Evolutionary conservation across 2,329 filamentous ascomycete genomes (phyloP).

Genomic region (Botryotinia convoluta): DNA sequence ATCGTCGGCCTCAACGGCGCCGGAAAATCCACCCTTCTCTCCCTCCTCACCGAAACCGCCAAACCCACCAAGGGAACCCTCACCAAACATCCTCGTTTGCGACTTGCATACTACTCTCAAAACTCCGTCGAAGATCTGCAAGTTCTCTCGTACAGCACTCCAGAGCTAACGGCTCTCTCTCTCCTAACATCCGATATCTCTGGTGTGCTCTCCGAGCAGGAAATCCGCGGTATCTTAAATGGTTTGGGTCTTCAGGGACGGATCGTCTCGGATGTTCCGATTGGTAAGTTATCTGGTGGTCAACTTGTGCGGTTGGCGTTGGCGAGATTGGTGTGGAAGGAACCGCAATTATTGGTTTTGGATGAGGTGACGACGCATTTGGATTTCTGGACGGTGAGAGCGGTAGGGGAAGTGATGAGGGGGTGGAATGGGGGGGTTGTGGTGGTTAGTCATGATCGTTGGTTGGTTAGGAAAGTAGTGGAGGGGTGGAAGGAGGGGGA

Average conservation of each 20-base stretch:
- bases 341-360: constrained; percentile 90
- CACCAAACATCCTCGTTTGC: constrained; percentile 64
- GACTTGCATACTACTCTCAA: constrained; percentile 76
- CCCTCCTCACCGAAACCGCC: constrained; percentile 61
- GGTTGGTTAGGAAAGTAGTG: constrained; percentile 72
- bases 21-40: constrained; percentile 78
- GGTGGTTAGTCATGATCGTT: constrained; percentile 78
- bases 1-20: constrained; percentile 77
- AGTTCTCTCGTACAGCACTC: constrained; percentile 46
- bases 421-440: constrained; percentile 72
- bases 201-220: constrained; percentile 59
- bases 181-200: constrained; percentile 57
- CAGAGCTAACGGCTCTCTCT: constrained; percentile 60
- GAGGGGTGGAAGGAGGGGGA: constrained; percentile 54
- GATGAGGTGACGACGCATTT: constrained; percentile 96
- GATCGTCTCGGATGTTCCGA: constrained; percentile 68
- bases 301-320: constrained; percentile 84
- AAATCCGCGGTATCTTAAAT: constrained; percentile 63
- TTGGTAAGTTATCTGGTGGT: constrained; percentile 73
- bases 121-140: constrained; percentile 71
- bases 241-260: constrained; percentile 69
- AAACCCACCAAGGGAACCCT: constrained; percentile 60
- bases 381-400: constrained; percentile 76
- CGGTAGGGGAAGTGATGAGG: constrained; percentile 63
- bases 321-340: constrained; percentile 94